phyloP scores from a whole-genome alignment of 305 asterid species.

The Ajuga reptans region DNA sequence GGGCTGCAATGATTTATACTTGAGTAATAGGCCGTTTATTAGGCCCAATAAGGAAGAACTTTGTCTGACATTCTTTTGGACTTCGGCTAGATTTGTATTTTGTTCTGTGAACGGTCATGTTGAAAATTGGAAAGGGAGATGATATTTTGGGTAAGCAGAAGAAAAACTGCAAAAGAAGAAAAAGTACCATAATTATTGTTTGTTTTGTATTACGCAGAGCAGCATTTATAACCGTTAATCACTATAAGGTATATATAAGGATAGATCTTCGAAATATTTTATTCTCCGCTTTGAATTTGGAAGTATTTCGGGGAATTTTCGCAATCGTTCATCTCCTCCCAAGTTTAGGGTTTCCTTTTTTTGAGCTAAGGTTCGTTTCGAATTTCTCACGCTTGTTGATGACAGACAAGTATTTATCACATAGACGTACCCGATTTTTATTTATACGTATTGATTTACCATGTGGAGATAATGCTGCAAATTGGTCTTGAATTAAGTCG shows the following conservation, averaged over 20 bases:
- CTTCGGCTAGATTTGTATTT: too few relatives aligned
- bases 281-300: constrained; percentile 31
- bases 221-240: neutral
- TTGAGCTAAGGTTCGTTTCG: constrained; percentile 26
- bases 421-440: neutral
- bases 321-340: constrained; percentile 23
- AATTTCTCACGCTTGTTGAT: neutral
- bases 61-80: too few relatives aligned
- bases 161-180: neutral
- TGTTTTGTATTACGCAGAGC: neutral
- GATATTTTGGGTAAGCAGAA: too few relatives aligned
- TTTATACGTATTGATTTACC: neutral
- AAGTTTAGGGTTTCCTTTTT: constrained; percentile 33
- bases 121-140: too few relatives aligned
- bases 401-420: neutral
- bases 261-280: constrained; percentile 28
- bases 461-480: constrained; percentile 13
- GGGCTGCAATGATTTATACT: too few relatives aligned
- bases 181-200: neutral
- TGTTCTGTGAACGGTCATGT: too few relatives aligned
- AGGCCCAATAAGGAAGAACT: too few relatives aligned
- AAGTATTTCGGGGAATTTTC: constrained; percentile 23
- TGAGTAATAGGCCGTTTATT: too few relatives aligned
- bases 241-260: constrained; percentile 12
- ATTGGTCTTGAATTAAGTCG: neutral